Base-by-base conservation (phyloP, 1,284 basidiomycete species). In the Malassezia cuniculi region DNA sequence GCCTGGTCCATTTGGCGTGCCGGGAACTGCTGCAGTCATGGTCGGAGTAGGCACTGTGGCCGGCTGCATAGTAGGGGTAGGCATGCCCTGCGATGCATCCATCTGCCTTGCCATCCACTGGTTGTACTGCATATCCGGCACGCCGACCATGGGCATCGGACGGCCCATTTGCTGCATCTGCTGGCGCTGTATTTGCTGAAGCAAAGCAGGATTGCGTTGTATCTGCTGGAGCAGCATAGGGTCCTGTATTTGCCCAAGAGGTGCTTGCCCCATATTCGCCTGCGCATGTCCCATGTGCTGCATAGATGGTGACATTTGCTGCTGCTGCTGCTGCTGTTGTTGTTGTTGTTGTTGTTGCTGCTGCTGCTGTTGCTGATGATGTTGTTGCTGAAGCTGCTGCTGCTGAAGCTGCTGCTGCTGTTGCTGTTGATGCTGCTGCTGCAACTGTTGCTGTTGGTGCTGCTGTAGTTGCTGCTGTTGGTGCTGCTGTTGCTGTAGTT, bases 401-500 rank as follows among this genome's bases (percentile, higher is more conserved):
- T 9, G 9, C 25, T 26, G 25, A 9, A 9, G 25, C n/a, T 26
- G 25, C 8, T 26, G 8, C n/a, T 8, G n/a, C 8, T n/a, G 8
- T 26, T 26, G 25, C n/a, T 8, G 9, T 26, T 26, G 25, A 26
- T 8, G 25, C 9, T 8, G n/a, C 25, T 8, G n/a, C 25, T 26
- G 25, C 8, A n/a, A 8, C n/a, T 26, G 25, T n/a, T 9, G 8
- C 25, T 26, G 25, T 8, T 26, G 8, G 8, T 26, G 25, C 25
- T n/a, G n/a, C 9, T n/a, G 25, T 8, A 26, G 25, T 26, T 26
- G 9, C 9, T 10, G 5, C 29, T 12, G 29, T 17, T 30, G 5
- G 7, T 6, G 9, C 6, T 15, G 14, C 24, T 12, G 7, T 6
- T 45, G 50, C 31, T 42, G 39, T n/a, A 30, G 27, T 41, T 53